Evolutionary conservation across 495 filamentous ascomycete species (phyloP), one percentile per base, ranked within the genome.

Genomic region (Aspergillus olivimuriae): DNA sequence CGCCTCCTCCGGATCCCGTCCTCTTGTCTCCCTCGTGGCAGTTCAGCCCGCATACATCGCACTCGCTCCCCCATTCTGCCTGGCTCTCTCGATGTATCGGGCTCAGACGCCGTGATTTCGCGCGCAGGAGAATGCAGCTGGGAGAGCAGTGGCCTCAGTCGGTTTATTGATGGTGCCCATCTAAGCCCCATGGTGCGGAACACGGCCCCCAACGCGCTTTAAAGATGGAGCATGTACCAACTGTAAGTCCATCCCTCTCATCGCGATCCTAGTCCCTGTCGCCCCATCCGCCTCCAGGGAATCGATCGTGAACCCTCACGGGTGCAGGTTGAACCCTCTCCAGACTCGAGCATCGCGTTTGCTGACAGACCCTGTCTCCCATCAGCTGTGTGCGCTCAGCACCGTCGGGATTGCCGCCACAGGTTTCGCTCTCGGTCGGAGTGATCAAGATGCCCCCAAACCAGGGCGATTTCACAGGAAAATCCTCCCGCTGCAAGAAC

Each of bases 351-450:
- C 12, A 34, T 3, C 8, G n/a, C n/a, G n/a, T n/a, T 15, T 22
- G 22, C 19, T 18, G 2, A 48, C 52, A 54, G 38, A 52, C 30
- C 21, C 21, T n/a, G n/a, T 14, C 5, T 22, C 6, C 5, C 7
- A 22, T 56, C 57, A 86, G 82, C 73, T 86, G 30, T 85, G 82
- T 81, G 82, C 82, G 51, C 65, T 80, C 53, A 78, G 80, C 70
- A 84, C 82, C 43, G 71, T 84, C 60, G 80, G 77, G 61, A 75
- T 82, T 48, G 81, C 82, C 49, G 72, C 80, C 34, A 73, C 78
- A 33, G 82, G 82, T 43, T 70, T 80, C 47, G 75, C 81, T 45
- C 69, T 85, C 52, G 82, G 78, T 60, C 76, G 75, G 55, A 72
- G 70, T 23, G 72, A 77, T 51, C 63, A 62, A 42, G 53, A 53